A percentile compares a stretch with the other conserved stretches of the same genome.
Evolutionary conservation across 2,329 filamentous ascomycete genomes (phyloP).

Genomic region (Coniosporium tulheliwenetii): DNA sequence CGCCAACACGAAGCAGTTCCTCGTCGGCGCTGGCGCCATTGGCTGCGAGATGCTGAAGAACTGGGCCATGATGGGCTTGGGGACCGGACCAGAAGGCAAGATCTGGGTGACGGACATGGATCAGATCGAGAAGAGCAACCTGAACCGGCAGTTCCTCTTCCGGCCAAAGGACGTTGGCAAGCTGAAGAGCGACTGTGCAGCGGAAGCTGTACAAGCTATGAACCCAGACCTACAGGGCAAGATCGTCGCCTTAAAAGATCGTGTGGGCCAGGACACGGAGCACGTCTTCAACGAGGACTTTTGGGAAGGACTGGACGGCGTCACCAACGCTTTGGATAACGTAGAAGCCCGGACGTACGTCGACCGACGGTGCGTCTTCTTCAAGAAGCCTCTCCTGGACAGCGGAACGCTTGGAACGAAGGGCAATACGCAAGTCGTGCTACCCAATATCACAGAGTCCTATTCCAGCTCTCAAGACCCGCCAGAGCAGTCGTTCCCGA

Average conservation of each 20-base stretch:
- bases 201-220: conserved; percentile 81
- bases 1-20: conserved; percentile 76
- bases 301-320: conserved; percentile 74
- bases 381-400: conserved; percentile 90
- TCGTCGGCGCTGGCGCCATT: conserved; percentile 92
- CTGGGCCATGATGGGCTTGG: conserved; percentile 97
- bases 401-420: conserved; percentile 98
- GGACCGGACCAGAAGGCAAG: conserved; percentile 71
- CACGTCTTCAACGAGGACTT: conserved; percentile 88
- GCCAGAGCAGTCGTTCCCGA: conserved; percentile 95
- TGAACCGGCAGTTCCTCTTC: conserved; percentile 96
- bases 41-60: conserved; percentile 99
- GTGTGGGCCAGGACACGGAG: conserved; percentile 84
- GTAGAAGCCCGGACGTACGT: conserved; percentile 95
- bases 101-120: conserved; percentile 96
- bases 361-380: conserved; percentile 91
- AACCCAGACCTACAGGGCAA: conserved; percentile 83
- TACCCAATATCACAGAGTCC: conserved; percentile 84
- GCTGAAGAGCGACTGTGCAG: conserved; percentile 92
- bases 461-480: conserved; percentile 96
- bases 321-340: conserved; percentile 95
- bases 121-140: conserved; percentile 95
- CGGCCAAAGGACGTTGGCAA: conserved; percentile 83
- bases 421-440: conserved; percentile 92
- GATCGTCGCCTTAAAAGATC: conserved; percentile 73